Conservation (phyloP, 2,329 filamentous ascomycete species). For the Nannizzia gypsea region DNA sequence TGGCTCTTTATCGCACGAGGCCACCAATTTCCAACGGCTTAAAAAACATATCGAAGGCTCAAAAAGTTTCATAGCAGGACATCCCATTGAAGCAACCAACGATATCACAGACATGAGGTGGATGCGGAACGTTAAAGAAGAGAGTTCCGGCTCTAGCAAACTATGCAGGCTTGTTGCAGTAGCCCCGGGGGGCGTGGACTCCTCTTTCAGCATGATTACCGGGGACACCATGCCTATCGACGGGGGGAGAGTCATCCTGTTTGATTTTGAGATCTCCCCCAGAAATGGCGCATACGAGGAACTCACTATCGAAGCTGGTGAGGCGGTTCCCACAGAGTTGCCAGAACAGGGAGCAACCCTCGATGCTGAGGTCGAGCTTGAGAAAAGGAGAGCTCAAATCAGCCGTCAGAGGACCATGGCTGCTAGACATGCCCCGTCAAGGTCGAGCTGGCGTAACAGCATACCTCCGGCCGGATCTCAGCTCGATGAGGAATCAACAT, state of each 20-base stretch:
- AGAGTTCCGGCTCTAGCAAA: slow-evolving; percentile 10
- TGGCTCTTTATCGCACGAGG: slow-evolving; percentile 17
- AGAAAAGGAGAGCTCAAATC: slow-evolving; percentile 60
- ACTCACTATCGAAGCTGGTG: slow-evolving; percentile 62
- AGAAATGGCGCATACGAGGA: slow-evolving; percentile 46
- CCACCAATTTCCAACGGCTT: slow-evolving; percentile 20
- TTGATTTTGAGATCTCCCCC: slow-evolving; percentile 59
- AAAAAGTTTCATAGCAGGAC: slow-evolving; percentile 59
- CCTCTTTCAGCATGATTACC: slow-evolving; percentile 45
- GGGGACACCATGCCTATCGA: slow-evolving; percentile 69
- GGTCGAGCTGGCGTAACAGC: slow-evolving; percentile 15
- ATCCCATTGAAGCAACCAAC: slow-evolving; percentile 51
- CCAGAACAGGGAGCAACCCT: slow-evolving; percentile 64
- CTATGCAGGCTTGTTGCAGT: slow-evolving; percentile 51
- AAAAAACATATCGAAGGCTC: slow-evolving; percentile 34
- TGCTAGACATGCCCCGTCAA: not conserved
- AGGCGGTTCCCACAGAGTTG: slow-evolving; percentile 54
- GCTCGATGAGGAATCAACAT: slow-evolving; percentile 17
- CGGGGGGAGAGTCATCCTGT: slow-evolving; percentile 58
- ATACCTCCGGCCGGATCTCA: slow-evolving; percentile 16
- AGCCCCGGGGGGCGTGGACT: slow-evolving; percentile 55
- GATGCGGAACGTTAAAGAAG: slow-evolving; percentile 46
- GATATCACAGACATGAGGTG: slow-evolving; percentile 58
- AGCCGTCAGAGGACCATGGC: slow-evolving; percentile 44
- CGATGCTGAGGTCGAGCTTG: slow-evolving; percentile 66